These are phyloP conservation scores for Cercospora brassicicola DNA, from an alignment of 2,329 filamentous ascomycete genomes.

Conservation along the genomic window DNA sequence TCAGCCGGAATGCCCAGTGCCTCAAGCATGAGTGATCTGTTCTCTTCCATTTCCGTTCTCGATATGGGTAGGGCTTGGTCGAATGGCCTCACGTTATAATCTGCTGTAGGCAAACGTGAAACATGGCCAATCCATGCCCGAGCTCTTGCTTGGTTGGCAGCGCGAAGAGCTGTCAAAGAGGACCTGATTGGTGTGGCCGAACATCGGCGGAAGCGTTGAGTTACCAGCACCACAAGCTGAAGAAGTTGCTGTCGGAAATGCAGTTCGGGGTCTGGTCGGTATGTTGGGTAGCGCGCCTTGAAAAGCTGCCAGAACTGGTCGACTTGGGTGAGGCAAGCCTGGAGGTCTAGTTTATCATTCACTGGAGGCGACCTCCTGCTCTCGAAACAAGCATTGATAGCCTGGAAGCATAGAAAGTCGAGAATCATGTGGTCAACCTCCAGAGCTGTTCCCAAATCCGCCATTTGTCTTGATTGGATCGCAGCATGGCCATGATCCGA, in stretches of 20 bases:
- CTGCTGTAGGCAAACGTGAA: conserved; percentile 24
- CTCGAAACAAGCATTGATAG: conserved; percentile 47
- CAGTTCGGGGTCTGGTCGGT: conserved; percentile 42
- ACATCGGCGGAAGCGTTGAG: conserved; percentile 43
- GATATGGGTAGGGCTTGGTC: conserved; percentile 22
- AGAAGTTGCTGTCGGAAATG: conserved; percentile 53
- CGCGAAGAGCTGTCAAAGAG: conserved; percentile 41
- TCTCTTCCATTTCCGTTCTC: conserved; percentile 23
- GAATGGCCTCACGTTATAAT: conserved; percentile 14
- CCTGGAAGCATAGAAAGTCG: conserved; percentile 56
- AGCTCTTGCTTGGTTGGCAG: conserved; percentile 41
- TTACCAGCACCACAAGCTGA: conserved; percentile 49
- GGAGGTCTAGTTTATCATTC: not conserved
- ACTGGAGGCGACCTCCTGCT: conserved; percentile 9
- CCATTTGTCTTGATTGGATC: conserved; percentile 24
- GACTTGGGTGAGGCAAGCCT: conserved; percentile 25
- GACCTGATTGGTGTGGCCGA: conserved; percentile 42
- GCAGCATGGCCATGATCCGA: conserved; percentile 13
- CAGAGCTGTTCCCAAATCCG: conserved; percentile 40
- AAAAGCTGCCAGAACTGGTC: conserved; percentile 50
- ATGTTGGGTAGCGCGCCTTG: conserved; percentile 42
- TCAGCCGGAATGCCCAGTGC: conserved; percentile 28
- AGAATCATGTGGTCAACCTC: conserved; percentile 58
- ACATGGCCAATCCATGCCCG: conserved; percentile 31
- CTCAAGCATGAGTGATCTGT: conserved; percentile 30